Evolutionary conservation across 2,329 filamentous ascomycete genomes (phyloP).

Genomic region (Zasmidium angulare): DNA sequence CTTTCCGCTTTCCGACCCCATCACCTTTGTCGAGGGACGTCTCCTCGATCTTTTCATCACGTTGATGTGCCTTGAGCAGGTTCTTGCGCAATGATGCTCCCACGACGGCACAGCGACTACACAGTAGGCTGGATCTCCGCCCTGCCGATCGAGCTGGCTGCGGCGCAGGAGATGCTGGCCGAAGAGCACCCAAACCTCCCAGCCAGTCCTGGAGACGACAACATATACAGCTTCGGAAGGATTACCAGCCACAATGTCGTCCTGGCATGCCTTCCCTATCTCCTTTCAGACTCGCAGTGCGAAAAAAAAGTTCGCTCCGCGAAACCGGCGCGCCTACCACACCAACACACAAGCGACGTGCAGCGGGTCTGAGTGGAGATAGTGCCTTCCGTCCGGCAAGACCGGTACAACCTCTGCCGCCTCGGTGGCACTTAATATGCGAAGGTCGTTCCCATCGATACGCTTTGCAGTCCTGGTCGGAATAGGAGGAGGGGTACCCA

Average conservation of each 20-base stretch:
- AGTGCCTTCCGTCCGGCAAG: conserved; percentile 18
- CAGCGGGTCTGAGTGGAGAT: no score
- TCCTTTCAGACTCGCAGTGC: no score
- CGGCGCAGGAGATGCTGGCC: conserved; percentile 20
- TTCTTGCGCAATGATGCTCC: background rate
- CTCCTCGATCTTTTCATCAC: background rate
- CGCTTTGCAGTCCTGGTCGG: conserved; percentile 25
- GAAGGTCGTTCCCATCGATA: conserved; percentile 15
- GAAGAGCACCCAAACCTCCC: conserved; percentile 11
- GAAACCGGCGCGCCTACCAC: no score
- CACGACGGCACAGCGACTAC: background rate
- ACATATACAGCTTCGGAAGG: conserved; percentile 24
- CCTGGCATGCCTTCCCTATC: conserved; percentile 21
- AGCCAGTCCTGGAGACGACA: conserved; percentile 14
- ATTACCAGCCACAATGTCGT: conserved; percentile 26
- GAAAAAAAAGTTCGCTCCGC: no score
- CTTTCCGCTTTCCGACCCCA: no score
- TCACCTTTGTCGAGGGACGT: background rate
- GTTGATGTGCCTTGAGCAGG: no score
- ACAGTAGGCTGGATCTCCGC: background rate
- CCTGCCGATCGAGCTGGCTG: background rate
- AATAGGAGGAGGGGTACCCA: conserved; percentile 26
- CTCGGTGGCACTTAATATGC: conserved; percentile 12
- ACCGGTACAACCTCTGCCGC: conserved; percentile 18
- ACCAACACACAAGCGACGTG: no score